Conservation (phyloP, 169 alveolate genomes). For the Plasmodium falciparum region DNA sequence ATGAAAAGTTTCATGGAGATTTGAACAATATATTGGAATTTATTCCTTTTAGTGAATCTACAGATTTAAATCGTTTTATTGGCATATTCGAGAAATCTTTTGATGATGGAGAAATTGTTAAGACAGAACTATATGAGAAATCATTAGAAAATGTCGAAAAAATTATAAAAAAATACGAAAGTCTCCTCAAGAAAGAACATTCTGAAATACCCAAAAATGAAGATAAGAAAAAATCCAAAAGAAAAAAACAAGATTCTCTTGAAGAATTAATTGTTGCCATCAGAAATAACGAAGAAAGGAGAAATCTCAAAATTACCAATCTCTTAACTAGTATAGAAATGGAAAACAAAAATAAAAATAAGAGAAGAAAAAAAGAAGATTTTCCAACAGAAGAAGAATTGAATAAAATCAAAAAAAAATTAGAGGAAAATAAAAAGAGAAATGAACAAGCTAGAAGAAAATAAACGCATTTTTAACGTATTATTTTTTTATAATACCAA, state of each 20-base stretch:
- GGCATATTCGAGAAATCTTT: slow-evolving; percentile 73
- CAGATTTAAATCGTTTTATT: slow-evolving; percentile 79
- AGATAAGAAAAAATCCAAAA: background rate
- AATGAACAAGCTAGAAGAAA: slow-evolving; percentile 18
- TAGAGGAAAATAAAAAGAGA: slow-evolving; percentile 50
- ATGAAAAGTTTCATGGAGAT: slow-evolving; percentile 83
- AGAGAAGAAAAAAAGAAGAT: slow-evolving; percentile 36
- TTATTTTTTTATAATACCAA: background rate
- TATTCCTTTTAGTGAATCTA: slow-evolving; percentile 82
- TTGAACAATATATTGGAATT: slow-evolving; percentile 77
- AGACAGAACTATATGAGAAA: slow-evolving; percentile 23
- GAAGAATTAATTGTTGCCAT: slow-evolving; percentile 61
- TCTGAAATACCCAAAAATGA: slow-evolving; percentile 11
- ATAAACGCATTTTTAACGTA: background rate
- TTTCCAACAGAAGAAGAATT: slow-evolving; percentile 70
- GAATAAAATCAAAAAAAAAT: slow-evolving; percentile 29
- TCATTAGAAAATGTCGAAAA: slow-evolving; percentile 34
- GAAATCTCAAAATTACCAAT: slow-evolving; percentile 23
- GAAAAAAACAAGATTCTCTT: slow-evolving; percentile 23
- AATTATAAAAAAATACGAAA: slow-evolving; percentile 17
- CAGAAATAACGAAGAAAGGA: slow-evolving; percentile 67
- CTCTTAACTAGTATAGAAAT: slow-evolving; percentile 39
- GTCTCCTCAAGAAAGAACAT: background rate
- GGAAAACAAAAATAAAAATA: slow-evolving; percentile 26
- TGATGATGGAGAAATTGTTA: slow-evolving; percentile 31